Base-by-base conservation (phyloP, 192 early-diverging fungal genomes). In the Backusella morwellensis region DNA sequence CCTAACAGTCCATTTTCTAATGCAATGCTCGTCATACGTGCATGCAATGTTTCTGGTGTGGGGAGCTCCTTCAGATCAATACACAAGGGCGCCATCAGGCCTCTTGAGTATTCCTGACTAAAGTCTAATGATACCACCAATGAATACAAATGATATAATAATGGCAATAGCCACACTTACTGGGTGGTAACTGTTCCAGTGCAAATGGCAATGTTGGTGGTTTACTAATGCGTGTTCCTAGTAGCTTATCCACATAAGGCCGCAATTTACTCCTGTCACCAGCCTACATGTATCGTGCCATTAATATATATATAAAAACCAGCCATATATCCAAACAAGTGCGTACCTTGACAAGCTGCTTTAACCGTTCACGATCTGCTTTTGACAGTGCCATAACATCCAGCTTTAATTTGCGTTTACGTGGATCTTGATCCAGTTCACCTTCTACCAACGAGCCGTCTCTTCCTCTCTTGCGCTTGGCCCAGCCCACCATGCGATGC, bases 361-460 rank as follows among this genome's bases (percentile, higher is more conserved):
- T 92, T 68, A 93, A 84, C 32, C 87, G 83, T 56, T 92, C 88
- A 56, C 92, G 85, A 76, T 93, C 92, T 35, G 82, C 73, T 70
- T 91, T 92, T 47, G 87, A 88, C 68, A 93, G 79, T 71, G 89
- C 90, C 84, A 92, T 88, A 23, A 93, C 85, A 50, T 92, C 86
- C 68, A 89, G 79, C 86, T 93, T 93, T n/a, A 93, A 82, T 23
- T 91, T 86, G 82, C 88, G 66, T 83, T 87, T 80, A 76, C 84
- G 63, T 66, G 87, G 82, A 70, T 85, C 80, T 77, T 91, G 82
- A 34, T 68, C 77, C n/a, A 73, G 36, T 23, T 81, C 76, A 14
- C 75, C 77, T 35, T 78, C 83, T 35, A 77, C 71, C 14, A 73
- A 52, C 36, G 75, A 74, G 6, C 86, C 85, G 52, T 87, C 85